Evolutionary conservation across 1,284 basidiomycete genomes (phyloP), one percentile per base, ranked within the genome.

Genomic region (Heliocybe sulcata): DNA sequence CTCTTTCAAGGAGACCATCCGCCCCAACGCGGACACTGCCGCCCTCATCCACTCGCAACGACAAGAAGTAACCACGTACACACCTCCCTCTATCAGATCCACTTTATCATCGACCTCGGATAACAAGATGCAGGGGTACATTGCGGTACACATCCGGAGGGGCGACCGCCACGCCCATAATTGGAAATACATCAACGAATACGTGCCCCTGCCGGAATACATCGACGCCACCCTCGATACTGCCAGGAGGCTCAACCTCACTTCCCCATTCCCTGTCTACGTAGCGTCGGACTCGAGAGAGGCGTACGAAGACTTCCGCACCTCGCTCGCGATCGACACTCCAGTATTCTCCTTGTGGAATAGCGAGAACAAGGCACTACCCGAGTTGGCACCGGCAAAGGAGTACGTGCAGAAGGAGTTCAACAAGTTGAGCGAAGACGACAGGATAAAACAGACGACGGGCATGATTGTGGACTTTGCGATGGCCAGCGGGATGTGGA

Each of bases 391-490:
- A 19, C 82, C 81, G 58, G 72, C 71, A 19, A 63, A 64, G 25
- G 79, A 75, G 51, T 87, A 88, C 60, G 69, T 74, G 25, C 84
- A 87, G 65, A 61, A 66, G 19, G 68, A 76, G 47, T 87, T 85
- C 61, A 65, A 73, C 53, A 58, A 62, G 45, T 61, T 81, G 31
- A 62, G 67, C 14, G 58, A 68, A 14, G 70, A 69, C 47, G 72
- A 75, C 53, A 69, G 82, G 52, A 66, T 77, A 10, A 61, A 63
- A 25, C 71, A 78, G 27, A 87, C 84, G 19, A 72, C 72, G 50
- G 85, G 85, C 1, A 79, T 83, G 72, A 65, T 88, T 51, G 79
- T 87, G 1, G 85, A 88, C 64, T 77, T 87, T 59, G 83, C 83
- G 16, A 60, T 85, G 61, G 52, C 84, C 19, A 79, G 76, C 58